Evolutionary conservation across 441 rosid genomes (phyloP).

Genomic region (Francoa sonchifolia): DNA sequence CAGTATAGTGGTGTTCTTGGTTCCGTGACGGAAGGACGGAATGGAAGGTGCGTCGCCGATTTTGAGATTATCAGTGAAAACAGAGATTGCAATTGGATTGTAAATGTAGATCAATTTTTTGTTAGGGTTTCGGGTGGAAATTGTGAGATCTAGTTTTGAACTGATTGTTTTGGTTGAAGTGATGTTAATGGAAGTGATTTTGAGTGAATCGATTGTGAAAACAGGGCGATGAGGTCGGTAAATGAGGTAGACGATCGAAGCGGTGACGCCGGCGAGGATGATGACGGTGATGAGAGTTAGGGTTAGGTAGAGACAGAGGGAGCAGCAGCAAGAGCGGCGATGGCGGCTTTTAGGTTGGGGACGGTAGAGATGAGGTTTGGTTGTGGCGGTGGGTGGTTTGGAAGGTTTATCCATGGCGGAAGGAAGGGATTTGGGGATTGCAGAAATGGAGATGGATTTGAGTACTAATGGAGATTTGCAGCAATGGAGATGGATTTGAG

Average conservation of each 20-base stretch:
- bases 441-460: no score
- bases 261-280: slow-evolving; percentile 36
- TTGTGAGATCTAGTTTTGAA: slow-evolving; percentile 47
- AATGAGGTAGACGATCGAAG: slow-evolving; percentile 40
- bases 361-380: slow-evolving; percentile 65
- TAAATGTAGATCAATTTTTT: slow-evolving; percentile 52
- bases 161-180: slow-evolving; percentile 33
- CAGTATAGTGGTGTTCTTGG: slow-evolving; percentile 59
- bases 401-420: no score
- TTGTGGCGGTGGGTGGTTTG: slow-evolving; percentile 48
- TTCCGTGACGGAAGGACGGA: slow-evolving; percentile 44
- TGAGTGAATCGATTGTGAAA: slow-evolving; percentile 53
- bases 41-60: slow-evolving; percentile 42
- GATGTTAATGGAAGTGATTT: slow-evolving; percentile 44
- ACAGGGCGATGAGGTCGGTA: slow-evolving; percentile 80
- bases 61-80: slow-evolving; percentile 20
- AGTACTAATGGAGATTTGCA: no score
- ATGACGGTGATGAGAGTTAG: slow-evolving; percentile 33
- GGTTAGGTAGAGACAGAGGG: slow-evolving; percentile 51
- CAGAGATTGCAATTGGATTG: slow-evolving; percentile 27
- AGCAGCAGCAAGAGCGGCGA: slow-evolving; percentile 49
- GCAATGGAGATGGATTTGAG: no score
- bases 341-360: slow-evolving; percentile 44
- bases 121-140: slow-evolving; percentile 70
- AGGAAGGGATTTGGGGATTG: no score